Evolutionary conservation across 352 stramenopile genomes (phyloP), one percentile per base, ranked within the genome.

Genomic region (Phytopythium chamaehyphon): DNA sequence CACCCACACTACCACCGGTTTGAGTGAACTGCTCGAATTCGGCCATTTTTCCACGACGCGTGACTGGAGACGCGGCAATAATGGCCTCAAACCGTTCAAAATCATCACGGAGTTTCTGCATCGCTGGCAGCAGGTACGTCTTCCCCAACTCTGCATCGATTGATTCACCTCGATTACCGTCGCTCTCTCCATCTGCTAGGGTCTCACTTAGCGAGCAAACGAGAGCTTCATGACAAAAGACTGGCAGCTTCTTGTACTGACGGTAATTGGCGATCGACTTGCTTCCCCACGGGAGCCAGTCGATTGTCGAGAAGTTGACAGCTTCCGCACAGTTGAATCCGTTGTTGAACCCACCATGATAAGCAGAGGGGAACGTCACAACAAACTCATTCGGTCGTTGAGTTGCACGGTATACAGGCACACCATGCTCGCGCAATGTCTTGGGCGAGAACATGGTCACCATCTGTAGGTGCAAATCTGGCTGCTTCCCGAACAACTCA

Each of bases 351-450:
- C 97, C 97, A 36, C 83, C 88, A 62, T 99, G 97, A 60, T 98
- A 99, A 0, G 96, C 86, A 4, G 94, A 96, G 42, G 97, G 97
- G 59, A 99, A 99, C 0, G 97, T 99, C 15, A 99, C 91, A 26
- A 99, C 92, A 66, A 98, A 99, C 65, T 99, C 93, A 51, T 98
- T 98, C 6, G 95, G 74, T n/a, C 95, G 56, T 59, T 99, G 97
- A 10, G 92, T 86, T 1, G 97, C 73, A 18, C 96, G 92, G 54
- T 96, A 98, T 39, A 99, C 95, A 4, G 86, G 86, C 0, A 99
- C 93, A 43, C 87, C 86, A 19, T 92, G 88, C 49, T 90, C 64
- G 24, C 77, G 69, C 54, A 95, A 54, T 1, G 61, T 80, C 54
- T 76, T 65, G 14, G 79, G 79, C 18, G 83, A 83, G 47, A 91